Evolutionary conservation across 768 basidiomycete genomes (phyloP).

Genomic region (Tylopilus cervinicoccineus): DNA sequence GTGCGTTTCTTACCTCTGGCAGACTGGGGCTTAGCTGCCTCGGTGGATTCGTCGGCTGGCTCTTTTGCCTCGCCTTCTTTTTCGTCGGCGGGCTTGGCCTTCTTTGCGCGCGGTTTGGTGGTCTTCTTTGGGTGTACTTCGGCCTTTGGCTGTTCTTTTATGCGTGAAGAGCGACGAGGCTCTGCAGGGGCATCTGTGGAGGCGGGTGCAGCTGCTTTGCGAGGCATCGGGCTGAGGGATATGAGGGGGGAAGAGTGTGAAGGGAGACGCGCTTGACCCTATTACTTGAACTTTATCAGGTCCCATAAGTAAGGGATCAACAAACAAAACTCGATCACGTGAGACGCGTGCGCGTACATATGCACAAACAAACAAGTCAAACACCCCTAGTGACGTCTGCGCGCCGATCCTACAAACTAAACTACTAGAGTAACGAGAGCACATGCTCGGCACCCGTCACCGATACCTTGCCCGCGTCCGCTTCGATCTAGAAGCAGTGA

Average conservation of each 20-base stretch:
- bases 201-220: slow-evolving; percentile 55
- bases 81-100: slow-evolving; percentile 34
- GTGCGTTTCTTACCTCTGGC: slow-evolving; percentile 55
- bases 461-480: background rate
- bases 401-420: slow-evolving; percentile 14
- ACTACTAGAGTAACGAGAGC: slow-evolving; percentile 11
- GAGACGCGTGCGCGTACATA: slow-evolving; percentile 29
- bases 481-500: slow-evolving; percentile 10
- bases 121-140: slow-evolving; percentile 53
- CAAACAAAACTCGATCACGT: slow-evolving; percentile 35
- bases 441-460: slow-evolving; percentile 14
- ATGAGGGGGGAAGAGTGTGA: slow-evolving; percentile 16
- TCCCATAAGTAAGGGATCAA: slow-evolving; percentile 25
- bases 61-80: slow-evolving; percentile 47
- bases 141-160: slow-evolving; percentile 66
- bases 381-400: too few species aligned
- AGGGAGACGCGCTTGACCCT: slow-evolving; percentile 32
- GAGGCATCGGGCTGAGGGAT: slow-evolving; percentile 48
- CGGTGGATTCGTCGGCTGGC: slow-evolving; percentile 25
- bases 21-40: slow-evolving; percentile 41
- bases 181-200: slow-evolving; percentile 35
- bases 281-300: slow-evolving; percentile 32
- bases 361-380: slow-evolving; percentile 21
- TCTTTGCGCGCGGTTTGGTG: slow-evolving; percentile 57
- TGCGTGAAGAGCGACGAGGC: slow-evolving; percentile 71